Evolutionary conservation across 2,329 filamentous ascomycete genomes (phyloP).

Genomic region (Beauveria medogensis): DNA sequence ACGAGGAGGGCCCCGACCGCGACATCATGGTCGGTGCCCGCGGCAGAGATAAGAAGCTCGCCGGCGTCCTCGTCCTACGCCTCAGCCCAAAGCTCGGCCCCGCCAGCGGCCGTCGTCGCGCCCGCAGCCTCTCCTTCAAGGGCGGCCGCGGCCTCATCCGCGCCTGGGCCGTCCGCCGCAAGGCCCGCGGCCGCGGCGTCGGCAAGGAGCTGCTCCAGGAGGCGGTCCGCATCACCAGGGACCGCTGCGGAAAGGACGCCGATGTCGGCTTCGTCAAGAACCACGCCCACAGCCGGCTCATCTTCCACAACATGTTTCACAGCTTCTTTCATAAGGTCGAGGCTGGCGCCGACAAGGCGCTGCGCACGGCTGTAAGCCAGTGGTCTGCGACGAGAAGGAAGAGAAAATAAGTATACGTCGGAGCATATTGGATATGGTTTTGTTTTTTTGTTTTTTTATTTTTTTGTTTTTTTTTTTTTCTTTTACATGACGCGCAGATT

Average conservation of each 20-base stretch:
- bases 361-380: constrained; percentile 43
- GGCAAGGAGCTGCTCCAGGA: constrained; percentile 66
- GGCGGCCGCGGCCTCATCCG: constrained; percentile 65
- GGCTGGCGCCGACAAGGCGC: constrained; percentile 43
- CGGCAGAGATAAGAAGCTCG: constrained; percentile 54
- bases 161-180: constrained; percentile 70
- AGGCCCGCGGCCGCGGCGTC: constrained; percentile 63
- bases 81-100: constrained; percentile 40
- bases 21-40: constrained; percentile 59
- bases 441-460: background rate
- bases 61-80: constrained; percentile 63
- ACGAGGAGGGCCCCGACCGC: constrained; percentile 21
- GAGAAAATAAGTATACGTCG: constrained; percentile 18
- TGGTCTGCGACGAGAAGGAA: constrained; percentile 40
- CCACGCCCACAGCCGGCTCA: constrained; percentile 64
- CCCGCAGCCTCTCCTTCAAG: constrained; percentile 26
- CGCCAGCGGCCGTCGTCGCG: constrained; percentile 21
- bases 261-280: constrained; percentile 65
- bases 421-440: background rate
- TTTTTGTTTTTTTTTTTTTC: background rate
- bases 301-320: constrained; percentile 58
- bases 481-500: background rate
- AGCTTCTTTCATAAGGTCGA: constrained; percentile 51
- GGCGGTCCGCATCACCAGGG: constrained; percentile 59
- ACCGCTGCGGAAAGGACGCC: constrained; percentile 59